Evolutionary conservation across 148 eudicot genomes (phyloP).

Genomic region (Cornus kousa): DNA sequence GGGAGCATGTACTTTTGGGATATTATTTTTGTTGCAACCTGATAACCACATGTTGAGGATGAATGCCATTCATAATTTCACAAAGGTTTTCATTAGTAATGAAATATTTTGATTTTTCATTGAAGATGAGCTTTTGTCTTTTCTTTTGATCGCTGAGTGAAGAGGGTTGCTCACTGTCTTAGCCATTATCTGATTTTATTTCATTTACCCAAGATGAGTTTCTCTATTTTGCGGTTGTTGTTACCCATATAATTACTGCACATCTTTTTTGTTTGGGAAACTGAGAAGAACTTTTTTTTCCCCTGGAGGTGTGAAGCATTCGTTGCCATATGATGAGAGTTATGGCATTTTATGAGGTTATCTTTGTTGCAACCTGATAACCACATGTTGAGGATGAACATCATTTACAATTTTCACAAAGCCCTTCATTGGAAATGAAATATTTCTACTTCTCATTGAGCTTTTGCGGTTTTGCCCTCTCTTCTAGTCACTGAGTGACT

Average conservation of each 20-base stretch:
- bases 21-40: no score
- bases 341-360: no score
- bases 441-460: background rate
- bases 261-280: no score
- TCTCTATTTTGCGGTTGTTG: no score
- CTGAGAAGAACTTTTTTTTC: no score
- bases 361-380: background rate
- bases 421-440: background rate
- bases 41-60: background rate
- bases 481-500: no score
- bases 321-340: no score
- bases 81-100: background rate
- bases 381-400: background rate
- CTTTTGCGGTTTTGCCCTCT: no score
- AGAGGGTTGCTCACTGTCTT: background rate
- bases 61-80: background rate
- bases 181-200: no score
- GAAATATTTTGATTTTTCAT: background rate
- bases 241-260: no score
- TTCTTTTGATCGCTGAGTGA: background rate
- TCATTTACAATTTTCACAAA: background rate
- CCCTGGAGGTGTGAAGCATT: no score
- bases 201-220: no score
- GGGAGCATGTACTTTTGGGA: background rate
- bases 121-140: background rate